Percentiles rank a stretch among this genome's conserved stretches.
phyloP scores from a whole-genome alignment of 805 yeast genomes.

The Kluyveromyces lactis region DNA sequence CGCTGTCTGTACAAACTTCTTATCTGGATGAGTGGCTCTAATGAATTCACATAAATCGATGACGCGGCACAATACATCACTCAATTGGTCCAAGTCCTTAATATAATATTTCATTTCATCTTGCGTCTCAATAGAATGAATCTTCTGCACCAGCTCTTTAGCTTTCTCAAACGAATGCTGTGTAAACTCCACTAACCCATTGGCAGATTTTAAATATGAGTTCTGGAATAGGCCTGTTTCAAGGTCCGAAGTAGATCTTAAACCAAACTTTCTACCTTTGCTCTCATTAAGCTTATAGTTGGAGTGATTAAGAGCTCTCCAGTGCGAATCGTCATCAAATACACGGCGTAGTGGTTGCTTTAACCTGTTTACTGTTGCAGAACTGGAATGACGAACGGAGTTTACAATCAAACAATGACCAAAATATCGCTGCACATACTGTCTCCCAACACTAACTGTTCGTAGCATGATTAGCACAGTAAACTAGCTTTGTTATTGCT shows the following conservation, averaged over 20 bases:
- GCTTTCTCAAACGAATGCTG: constrained; percentile 58
- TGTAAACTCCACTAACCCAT: constrained; percentile 64
- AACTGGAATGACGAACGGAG: background rate
- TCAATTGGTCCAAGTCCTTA: constrained; percentile 66
- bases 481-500: too few relatives aligned
- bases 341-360: constrained; percentile 24
- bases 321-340: constrained; percentile 55
- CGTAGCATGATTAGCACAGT: background rate
- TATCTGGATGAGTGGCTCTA: constrained; percentile 77
- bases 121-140: constrained; percentile 39
- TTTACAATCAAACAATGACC: background rate
- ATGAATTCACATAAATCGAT: constrained; percentile 92
- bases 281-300: constrained; percentile 9
- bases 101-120: constrained; percentile 45
- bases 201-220: constrained; percentile 57
- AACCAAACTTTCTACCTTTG: constrained; percentile 5
- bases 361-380: background rate
- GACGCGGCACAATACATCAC: constrained; percentile 84
- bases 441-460: background rate
- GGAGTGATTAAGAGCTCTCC: constrained; percentile 41
- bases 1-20: constrained; percentile 65
- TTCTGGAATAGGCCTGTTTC: constrained; percentile 68
- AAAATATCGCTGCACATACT: background rate
- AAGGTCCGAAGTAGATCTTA: constrained; percentile 1
- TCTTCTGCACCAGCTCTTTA: constrained; percentile 46